phyloP scores from a whole-genome alignment of 139 green algal species.

The Coccomyxa sp. region DNA sequence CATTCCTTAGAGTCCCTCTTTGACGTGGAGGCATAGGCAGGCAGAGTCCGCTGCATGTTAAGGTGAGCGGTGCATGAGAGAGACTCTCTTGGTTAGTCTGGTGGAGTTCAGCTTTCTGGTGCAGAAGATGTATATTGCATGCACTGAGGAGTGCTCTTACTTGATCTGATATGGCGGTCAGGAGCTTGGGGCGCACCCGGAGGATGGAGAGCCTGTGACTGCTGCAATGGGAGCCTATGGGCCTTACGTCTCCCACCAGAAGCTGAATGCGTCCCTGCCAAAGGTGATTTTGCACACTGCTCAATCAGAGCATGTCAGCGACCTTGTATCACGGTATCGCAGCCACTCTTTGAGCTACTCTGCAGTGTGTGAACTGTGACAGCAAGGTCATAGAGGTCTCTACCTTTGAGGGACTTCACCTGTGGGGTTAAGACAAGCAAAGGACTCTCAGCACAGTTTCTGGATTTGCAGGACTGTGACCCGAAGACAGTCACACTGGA shows the following conservation, averaged over 20 bases:
- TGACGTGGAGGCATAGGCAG: background rate
- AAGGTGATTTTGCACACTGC: background rate
- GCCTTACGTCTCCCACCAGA: conserved; percentile 39
- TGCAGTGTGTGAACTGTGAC: too few species aligned
- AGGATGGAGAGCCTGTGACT: conserved; percentile 3
- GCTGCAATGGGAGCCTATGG: conserved; percentile 5
- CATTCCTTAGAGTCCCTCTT: too few species aligned
- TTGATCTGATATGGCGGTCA: background rate
- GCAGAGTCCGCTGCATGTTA: background rate
- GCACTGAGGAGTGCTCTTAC: background rate
- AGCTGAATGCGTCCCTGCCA: conserved; percentile 25
- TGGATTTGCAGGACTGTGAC: too few species aligned
- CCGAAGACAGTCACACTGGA: too few species aligned
- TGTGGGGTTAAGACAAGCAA: too few species aligned
- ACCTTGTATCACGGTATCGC: too few species aligned
- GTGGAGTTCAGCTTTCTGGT: background rate
- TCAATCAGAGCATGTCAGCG: too few species aligned
- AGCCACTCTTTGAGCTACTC: too few species aligned
- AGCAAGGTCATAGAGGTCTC: too few species aligned
- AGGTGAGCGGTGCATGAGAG: background rate
- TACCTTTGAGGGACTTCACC: too few species aligned
- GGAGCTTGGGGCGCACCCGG: background rate
- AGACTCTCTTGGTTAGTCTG: background rate
- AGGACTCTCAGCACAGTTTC: too few species aligned
- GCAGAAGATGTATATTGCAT: background rate